Evolutionary conservation across 108 stramenopile species (phyloP).

Genomic region (Craspedostauros australis): DNA sequence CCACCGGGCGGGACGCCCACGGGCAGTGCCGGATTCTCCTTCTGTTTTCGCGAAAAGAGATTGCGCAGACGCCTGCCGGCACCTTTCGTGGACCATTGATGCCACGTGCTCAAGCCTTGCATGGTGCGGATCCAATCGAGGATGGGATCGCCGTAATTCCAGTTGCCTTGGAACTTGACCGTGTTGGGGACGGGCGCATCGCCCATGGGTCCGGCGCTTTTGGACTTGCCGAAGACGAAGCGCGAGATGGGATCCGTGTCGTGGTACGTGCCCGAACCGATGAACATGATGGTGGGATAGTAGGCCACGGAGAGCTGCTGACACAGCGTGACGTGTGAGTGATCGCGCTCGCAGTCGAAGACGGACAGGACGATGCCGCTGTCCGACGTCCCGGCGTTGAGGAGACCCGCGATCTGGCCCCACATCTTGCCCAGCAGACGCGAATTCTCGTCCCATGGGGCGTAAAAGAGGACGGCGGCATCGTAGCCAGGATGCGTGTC

Average conservation of each 20-base stretch:
- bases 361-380: conserved; percentile 64
- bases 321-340: conserved; percentile 46
- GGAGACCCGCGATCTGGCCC: conserved; percentile 53
- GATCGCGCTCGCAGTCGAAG: conserved; percentile 73
- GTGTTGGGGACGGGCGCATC: conserved; percentile 43
- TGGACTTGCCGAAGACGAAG: conserved; percentile 34
- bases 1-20: conserved; percentile 29
- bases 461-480: conserved; percentile 80
- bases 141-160: conserved; percentile 62
- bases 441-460: conserved; percentile 65
- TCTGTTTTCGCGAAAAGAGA: conserved; percentile 34
- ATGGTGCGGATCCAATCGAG: conserved; percentile 78
- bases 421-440: conserved; percentile 64
- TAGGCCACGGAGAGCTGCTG: conserved; percentile 30
- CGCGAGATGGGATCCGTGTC: conserved; percentile 44
- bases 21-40: conserved; percentile 17
- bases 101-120: conserved; percentile 66
- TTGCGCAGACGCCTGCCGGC: conserved; percentile 45
- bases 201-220: conserved; percentile 34
- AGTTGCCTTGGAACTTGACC: conserved; percentile 69
- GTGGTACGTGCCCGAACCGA: conserved; percentile 57
- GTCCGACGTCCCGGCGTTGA: conserved; percentile 48
- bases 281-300: conserved; percentile 77
- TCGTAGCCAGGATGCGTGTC: conserved; percentile 60
- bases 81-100: conserved; percentile 41